Evolutionary conservation across 352 stramenopile genomes (phyloP).

Genomic region (Elongisporangium anandrum): DNA sequence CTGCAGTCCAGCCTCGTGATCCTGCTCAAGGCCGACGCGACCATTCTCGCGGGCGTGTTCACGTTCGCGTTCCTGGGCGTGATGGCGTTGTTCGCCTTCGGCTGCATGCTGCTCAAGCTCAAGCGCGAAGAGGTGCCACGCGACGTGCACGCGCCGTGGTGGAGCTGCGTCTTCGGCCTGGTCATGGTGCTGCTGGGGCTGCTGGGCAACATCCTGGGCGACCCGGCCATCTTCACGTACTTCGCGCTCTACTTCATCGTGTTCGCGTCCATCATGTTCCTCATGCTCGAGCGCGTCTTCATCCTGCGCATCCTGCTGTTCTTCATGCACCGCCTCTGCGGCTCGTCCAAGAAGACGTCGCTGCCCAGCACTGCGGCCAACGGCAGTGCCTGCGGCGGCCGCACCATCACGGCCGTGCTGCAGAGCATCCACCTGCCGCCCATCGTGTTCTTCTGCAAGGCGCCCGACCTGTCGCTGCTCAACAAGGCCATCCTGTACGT

Average conservation of each 20-base stretch:
- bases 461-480: constrained; percentile 77
- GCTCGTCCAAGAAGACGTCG: constrained; percentile 18
- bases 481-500: constrained; percentile 96
- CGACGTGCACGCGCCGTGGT: constrained; percentile 82
- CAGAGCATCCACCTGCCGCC: constrained; percentile 71
- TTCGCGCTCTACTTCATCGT: constrained; percentile 77
- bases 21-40: constrained; percentile 74
- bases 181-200: constrained; percentile 63
- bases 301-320: constrained; percentile 72
- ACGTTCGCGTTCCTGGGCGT: constrained; percentile 90
- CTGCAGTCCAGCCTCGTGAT: constrained; percentile 73
- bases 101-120: constrained; percentile 90
- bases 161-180: constrained; percentile 74
- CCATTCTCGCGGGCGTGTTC: constrained; percentile 87
- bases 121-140: constrained; percentile 89
- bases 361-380: constrained; percentile 8
- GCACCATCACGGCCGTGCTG: constrained; percentile 58
- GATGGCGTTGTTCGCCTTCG: constrained; percentile 90
- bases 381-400: constrained; percentile 51
- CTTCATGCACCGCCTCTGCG: constrained; percentile 50
- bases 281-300: constrained; percentile 79
- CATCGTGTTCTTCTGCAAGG: constrained; percentile 92
- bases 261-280: constrained; percentile 65
- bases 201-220: constrained; percentile 60
- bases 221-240: constrained; percentile 77